Conservation (phyloP, 2,329 filamentous ascomycete genomes). For the Mariannaea sp. region DNA sequence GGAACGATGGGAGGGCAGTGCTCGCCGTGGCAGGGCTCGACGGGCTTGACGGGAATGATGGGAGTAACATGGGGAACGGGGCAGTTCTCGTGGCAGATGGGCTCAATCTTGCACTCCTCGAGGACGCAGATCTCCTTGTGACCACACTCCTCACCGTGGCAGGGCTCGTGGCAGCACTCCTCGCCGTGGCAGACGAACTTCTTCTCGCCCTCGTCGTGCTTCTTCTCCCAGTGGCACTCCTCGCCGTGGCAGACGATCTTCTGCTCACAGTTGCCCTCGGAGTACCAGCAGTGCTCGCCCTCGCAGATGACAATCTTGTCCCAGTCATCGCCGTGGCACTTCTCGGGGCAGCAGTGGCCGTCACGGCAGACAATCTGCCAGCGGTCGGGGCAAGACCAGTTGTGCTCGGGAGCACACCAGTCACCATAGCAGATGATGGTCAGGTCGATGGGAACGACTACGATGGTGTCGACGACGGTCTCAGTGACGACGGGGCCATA, state of each 20-base stretch:
- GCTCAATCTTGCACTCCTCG: constrained; percentile 34
- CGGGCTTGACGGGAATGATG: neutral
- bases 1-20: neutral
- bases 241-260: constrained; percentile 38
- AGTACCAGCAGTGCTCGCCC: constrained; percentile 37
- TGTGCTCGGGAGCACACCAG: constrained; percentile 36
- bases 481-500: constrained; percentile 23
- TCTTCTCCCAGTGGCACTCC: constrained; percentile 36
- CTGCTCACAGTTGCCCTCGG: constrained; percentile 35
- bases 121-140: constrained; percentile 43
- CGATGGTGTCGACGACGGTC: constrained; percentile 31
- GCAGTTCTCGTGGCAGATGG: constrained; percentile 13
- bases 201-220: constrained; percentile 30
- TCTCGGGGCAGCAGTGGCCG: constrained; percentile 39
- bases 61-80: constrained; percentile 5
- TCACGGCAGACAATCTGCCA: constrained; percentile 43
- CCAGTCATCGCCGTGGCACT: constrained; percentile 35
- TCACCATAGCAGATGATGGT: constrained; percentile 40
- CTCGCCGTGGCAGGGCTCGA: neutral
- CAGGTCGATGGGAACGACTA: constrained; percentile 28
- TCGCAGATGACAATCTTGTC: constrained; percentile 43
- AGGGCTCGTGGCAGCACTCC: constrained; percentile 39
- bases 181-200: constrained; percentile 44
- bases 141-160: constrained; percentile 38
- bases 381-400: constrained; percentile 39